Base-by-base conservation (phyloP, 2,329 filamentous ascomycete species). In the Trichoderma sp. region DNA sequence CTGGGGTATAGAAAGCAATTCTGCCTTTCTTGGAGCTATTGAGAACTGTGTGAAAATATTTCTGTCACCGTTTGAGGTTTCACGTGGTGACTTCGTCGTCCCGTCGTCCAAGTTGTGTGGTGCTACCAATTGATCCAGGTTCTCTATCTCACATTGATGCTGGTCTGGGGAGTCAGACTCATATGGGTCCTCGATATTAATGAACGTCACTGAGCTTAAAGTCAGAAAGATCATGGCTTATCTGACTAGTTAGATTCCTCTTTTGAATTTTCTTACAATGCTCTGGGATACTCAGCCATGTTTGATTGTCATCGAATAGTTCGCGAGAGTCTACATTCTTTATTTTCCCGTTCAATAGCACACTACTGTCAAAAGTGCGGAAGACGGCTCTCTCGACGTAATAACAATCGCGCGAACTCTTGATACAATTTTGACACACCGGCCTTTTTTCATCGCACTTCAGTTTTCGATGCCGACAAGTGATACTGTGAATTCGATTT, bases 121-220 rank as follows among this genome's bases (percentile, higher is more conserved):
- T 9, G 50, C 8, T 25, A 32, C 17, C n/a, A n/a, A 4, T 32
- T 64, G 34, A 42, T 9, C n/a, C 29, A 17, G 25, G n/a, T 45
- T 34, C 34, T 42, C 12, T 10, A 12, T 4, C 3, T 64, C 50
- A 25, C 34, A 22, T 35, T 29, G 15, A 6, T 13, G 27, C 25
- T 45, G 25, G 19, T n/a, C 13, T 15, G 35, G n/a, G 9, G 50
- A 64, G 12, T 64, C 61, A 5, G n/a, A 45, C 15, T 56, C 50
- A n/a, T 64, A 64, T 22, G 61, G 61, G 25, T 64, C 61, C 22
- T 64, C 50, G n/a, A 64, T 37, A 19, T 42, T 64, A n/a, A 64
- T 42, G n/a, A 64, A 64, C 15, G 25, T 64, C 22, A 64, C 61
- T 64, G 34, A 3, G 15, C 6, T 13, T 34, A 5, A 12, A 9